Conservation (phyloP, 331 rosid species). For the Arachis monticola region DNA sequence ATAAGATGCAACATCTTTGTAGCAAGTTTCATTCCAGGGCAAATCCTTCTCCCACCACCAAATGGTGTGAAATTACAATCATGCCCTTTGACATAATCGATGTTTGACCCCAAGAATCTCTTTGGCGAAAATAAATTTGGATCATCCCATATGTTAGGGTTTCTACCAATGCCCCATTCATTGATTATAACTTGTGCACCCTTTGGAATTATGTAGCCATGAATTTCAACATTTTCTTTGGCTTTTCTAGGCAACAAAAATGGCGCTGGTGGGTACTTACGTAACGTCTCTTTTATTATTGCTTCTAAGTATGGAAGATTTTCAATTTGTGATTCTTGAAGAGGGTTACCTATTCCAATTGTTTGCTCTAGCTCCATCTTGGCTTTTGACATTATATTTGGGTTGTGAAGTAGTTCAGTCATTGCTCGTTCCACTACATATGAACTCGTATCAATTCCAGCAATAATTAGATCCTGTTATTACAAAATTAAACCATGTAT, state of each 20-base stretch:
- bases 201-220: slow-evolving; percentile 22
- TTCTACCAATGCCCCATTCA: slow-evolving; percentile 37
- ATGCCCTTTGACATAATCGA: slow-evolving; percentile 31
- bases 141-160: slow-evolving; percentile 22
- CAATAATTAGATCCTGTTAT: slow-evolving; percentile 36
- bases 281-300: slow-evolving; percentile 37
- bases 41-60: slow-evolving; percentile 38
- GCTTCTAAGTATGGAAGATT: slow-evolving; percentile 40
- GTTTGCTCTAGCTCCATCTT: slow-evolving; percentile 25
- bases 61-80: slow-evolving; percentile 37
- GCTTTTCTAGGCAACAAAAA: slow-evolving; percentile 39
- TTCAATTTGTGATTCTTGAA: slow-evolving; percentile 29
- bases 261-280: slow-evolving; percentile 34
- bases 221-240: neutral
- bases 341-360: slow-evolving; percentile 31
- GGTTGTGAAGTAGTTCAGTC: slow-evolving; percentile 22
- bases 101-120: slow-evolving; percentile 31
- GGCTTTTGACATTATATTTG: slow-evolving; percentile 26
- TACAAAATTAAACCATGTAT: neutral
- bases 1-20: slow-evolving; percentile 26
- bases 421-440: slow-evolving; percentile 30
- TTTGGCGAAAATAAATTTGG: slow-evolving; percentile 34
- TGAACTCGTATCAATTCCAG: slow-evolving; percentile 35
- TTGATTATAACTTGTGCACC: slow-evolving; percentile 39
- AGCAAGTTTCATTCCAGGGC: slow-evolving; percentile 38